Evolutionary conservation across 768 basidiomycete genomes (phyloP), one percentile per base, ranked within the genome.

Genomic region (Omphalotus guepiniiformis): DNA sequence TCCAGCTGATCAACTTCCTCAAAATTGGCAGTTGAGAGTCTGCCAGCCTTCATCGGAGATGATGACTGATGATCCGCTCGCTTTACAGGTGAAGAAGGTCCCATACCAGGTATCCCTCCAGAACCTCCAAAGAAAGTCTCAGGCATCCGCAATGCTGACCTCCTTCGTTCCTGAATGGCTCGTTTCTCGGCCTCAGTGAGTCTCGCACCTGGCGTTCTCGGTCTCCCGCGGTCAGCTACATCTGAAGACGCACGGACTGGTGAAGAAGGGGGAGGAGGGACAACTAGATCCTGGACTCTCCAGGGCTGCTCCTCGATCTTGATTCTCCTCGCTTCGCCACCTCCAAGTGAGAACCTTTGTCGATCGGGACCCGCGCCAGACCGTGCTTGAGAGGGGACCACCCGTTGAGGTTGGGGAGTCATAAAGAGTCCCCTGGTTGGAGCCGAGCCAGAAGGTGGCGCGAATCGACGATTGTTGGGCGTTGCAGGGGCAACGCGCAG

Each of bases 121-220:
- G 13, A 26, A 32, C 30, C 30, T n/a, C 63, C 69, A 60, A 77
- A 81, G 57, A 78, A 78, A 16, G 55, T 45, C 59, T 74, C 66
- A 49, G 78, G 59, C 52, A 70, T 64, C 3, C 63, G 67, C 30
- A 83, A 58, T 0, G 83, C 83, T 45, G 81, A 83, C 8, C 75
- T 70, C 21, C 83, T 65, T 7, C 84, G 74, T 44, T 83, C 82
- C 53, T 76, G 74, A 34, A 86, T 85, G 0, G 80, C 82, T 72
- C 78, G 47, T 23, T 30, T n/a, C 30, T 54, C 29, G 22, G 19
- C 49, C 6, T 42, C 39, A 15, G 47, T 48, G 37, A 34, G 41
- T 28, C 39, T 25, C 40, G 5, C 4, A 6, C 30, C 30, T 41
- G 16, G 6, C 11, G 23, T 21, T 47, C 44, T 22, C 53, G 50